Conservation (phyloP, 345 rosid genomes). For the Syzygium jambos region DNA sequence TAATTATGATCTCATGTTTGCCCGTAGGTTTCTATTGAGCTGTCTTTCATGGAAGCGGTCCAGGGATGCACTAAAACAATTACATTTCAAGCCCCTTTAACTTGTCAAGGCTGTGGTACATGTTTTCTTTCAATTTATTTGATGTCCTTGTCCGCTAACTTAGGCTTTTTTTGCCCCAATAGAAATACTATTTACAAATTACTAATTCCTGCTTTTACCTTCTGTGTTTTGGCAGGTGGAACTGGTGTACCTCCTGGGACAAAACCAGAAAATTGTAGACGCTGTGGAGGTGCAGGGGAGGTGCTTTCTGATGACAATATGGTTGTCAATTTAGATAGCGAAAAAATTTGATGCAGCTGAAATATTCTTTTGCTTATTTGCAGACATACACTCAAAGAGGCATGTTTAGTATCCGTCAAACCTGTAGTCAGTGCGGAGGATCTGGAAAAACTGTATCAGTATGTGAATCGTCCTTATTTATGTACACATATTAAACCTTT, state of each 20-base stretch:
- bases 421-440: conserved; percentile 80
- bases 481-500: neutral
- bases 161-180: neutral
- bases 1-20: conserved; percentile 4
- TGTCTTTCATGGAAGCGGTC: conserved; percentile 99
- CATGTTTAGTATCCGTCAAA: conserved; percentile 54
- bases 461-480: conserved; percentile 9
- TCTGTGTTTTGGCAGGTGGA: conserved; percentile 48
- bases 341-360: neutral
- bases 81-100: conserved; percentile 71
- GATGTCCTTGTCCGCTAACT: neutral
- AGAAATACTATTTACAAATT: neutral
- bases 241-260: conserved; percentile 98
- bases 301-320: conserved; percentile 17
- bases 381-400: conserved; percentile 61
- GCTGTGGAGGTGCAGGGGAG: conserved; percentile 88
- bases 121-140: neutral
- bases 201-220: neutral
- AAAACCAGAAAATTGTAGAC: conserved; percentile 75
- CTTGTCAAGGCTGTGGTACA: conserved; percentile 93
- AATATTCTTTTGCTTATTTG: conserved; percentile 2
- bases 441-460: conserved; percentile 71
- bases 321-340: neutral
- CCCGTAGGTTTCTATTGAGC: conserved; percentile 60
- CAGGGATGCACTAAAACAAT: conserved; percentile 88